These are phyloP conservation scores for Oryza brachyantha DNA, from an alignment of 176 grass and related monocot genomes.

Conservation along the genomic window DNA sequence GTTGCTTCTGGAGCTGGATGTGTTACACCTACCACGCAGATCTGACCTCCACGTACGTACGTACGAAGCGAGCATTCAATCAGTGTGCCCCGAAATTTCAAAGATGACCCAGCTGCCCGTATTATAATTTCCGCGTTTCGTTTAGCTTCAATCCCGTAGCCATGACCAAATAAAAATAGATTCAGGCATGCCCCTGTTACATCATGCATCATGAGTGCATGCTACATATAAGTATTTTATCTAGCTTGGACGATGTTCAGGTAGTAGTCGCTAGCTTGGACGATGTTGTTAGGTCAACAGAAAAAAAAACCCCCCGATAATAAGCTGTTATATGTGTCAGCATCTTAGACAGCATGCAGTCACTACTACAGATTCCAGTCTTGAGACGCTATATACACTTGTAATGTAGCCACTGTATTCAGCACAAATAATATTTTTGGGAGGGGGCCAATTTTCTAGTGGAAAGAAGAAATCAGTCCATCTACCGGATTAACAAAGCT, in stretches of 20 bases:
- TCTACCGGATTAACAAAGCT: neutral
- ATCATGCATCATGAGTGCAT: neutral
- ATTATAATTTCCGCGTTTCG: neutral
- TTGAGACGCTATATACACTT: neutral
- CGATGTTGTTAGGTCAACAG: neutral
- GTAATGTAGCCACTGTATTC: too few relatives aligned
- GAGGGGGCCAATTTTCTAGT: neutral
- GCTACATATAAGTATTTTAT: slow-evolving; percentile 8
- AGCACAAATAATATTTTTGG: neutral
- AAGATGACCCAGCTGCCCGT: neutral
- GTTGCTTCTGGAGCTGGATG: too few relatives aligned
- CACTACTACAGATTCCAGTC: neutral
- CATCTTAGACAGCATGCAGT: neutral
- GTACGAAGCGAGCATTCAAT: neutral
- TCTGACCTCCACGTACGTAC: neutral
- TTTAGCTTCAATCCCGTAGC: neutral
- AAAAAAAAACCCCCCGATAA: neutral
- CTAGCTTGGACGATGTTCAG: neutral
- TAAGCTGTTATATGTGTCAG: neutral
- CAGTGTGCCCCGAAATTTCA: neutral
- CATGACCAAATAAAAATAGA: neutral
- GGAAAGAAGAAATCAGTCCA: neutral
- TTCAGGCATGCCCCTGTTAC: neutral
- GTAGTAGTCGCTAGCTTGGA: neutral
- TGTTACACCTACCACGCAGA: neutral